Conservation (phyloP, 768 basidiomycete species). For the Tricholoma terreum region DNA sequence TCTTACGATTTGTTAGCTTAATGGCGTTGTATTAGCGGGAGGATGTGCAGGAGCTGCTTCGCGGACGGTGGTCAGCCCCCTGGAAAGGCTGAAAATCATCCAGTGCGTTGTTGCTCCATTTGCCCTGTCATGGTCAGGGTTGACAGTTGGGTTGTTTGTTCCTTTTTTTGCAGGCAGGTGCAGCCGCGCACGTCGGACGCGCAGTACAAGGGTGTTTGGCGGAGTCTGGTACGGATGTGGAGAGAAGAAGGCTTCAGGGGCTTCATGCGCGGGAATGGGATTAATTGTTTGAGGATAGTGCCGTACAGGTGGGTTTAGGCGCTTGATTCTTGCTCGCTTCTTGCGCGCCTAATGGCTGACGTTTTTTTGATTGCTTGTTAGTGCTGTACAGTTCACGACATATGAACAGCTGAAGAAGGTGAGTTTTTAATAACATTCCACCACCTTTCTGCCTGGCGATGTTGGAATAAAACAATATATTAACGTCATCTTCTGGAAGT, state of each 20-base stretch:
- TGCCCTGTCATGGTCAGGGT: constrained; percentile 7
- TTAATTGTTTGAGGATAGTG: constrained; percentile 90
- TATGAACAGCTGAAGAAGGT: constrained; percentile 93
- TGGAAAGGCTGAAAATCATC: constrained; percentile 95
- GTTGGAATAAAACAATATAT: constrained; percentile 1
- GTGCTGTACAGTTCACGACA: constrained; percentile 81
- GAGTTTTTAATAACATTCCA: constrained; percentile 16
- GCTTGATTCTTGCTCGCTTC: too few species aligned
- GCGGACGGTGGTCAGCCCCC: constrained; percentile 87
- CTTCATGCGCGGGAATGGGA: constrained; percentile 87
- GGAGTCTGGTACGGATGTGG: constrained; percentile 87
- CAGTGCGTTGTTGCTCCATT: constrained; percentile 54
- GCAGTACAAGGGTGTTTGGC: constrained; percentile 84
- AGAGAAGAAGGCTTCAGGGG: constrained; percentile 89
- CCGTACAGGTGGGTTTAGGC: constrained; percentile 62
- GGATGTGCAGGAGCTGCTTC: constrained; percentile 67
- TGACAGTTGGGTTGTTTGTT: neutral
- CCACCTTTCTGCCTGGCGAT: neutral
- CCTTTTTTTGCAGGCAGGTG: constrained; percentile 67
- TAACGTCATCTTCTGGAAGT: constrained; percentile 43
- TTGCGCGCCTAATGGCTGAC: constrained; percentile 1
- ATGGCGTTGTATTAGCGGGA: constrained; percentile 36
- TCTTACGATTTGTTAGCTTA: constrained; percentile 7
- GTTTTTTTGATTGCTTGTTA: constrained; percentile 22
- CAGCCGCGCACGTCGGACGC: constrained; percentile 62